phyloP scores from a whole-genome alignment of 257 asterid genomes.

The Jacaranda mimosifolia region DNA sequence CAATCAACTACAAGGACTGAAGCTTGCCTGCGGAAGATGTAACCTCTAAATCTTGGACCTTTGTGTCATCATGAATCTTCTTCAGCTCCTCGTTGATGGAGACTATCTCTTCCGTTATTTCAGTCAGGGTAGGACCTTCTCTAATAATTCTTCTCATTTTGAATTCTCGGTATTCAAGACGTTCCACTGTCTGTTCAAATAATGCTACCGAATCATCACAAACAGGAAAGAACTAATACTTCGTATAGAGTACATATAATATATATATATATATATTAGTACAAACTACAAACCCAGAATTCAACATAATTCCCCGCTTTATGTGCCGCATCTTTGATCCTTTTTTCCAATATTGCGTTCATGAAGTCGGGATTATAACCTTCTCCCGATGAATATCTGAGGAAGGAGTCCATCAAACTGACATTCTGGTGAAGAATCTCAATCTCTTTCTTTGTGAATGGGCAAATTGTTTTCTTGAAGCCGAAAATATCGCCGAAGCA shows the following conservation, averaged over 20 bases:
- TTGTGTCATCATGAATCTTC: not conserved
- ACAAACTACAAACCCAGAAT: not conserved
- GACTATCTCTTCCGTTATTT: not conserved
- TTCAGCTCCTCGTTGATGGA: not conserved
- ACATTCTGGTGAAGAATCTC: not conserved
- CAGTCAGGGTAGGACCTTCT: not conserved
- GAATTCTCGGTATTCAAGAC: not conserved
- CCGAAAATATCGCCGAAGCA: not conserved
- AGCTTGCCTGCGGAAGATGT: slow-evolving; percentile 1
- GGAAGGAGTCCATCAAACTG: not conserved
- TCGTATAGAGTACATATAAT: no score
- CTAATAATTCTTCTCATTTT: not conserved
- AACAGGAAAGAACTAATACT: not conserved
- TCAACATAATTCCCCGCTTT: not conserved
- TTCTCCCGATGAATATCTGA: slow-evolving; percentile 17
- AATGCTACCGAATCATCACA: not conserved
- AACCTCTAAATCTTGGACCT: not conserved
- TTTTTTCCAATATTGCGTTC: not conserved
- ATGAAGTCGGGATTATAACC: not conserved
- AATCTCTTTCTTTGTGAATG: not conserved
- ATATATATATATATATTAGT: not conserved
- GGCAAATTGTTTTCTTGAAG: not conserved
- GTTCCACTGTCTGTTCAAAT: not conserved
- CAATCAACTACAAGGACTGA: not conserved
- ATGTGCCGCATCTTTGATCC: not conserved